Percentiles rank a stretch among this genome's conserved stretches.
Evolutionary conservation across 2,329 filamentous ascomycete species (phyloP).

Genomic region (Leptographium radiaticola): DNA sequence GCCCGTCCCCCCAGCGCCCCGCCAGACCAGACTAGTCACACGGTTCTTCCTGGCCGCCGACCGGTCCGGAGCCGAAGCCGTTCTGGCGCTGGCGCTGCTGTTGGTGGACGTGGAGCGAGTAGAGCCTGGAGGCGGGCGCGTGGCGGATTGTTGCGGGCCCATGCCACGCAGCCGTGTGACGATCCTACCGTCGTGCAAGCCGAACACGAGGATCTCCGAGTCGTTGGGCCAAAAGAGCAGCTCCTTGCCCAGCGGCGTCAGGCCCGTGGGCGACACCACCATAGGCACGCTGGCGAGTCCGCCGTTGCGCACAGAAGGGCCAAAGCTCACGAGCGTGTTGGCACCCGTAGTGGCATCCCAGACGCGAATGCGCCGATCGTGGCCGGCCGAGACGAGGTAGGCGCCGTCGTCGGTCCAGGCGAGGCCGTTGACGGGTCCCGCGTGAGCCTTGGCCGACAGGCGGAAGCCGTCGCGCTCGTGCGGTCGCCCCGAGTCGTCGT

Average conservation of each 20-base stretch:
- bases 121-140: conserved; percentile 14
- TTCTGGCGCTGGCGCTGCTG: conserved; percentile 7
- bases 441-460: conserved; percentile 53
- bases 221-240: conserved; percentile 72
- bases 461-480: conserved; percentile 21
- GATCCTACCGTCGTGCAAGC: conserved; percentile 63
- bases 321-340: conserved; percentile 83
- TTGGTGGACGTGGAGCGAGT: background rate
- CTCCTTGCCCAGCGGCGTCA: conserved; percentile 45
- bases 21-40: conserved; percentile 67
- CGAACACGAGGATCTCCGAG: conserved; percentile 65
- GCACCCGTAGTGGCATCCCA: conserved; percentile 73
- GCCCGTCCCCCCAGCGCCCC: conserved; percentile 45
- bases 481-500: conserved; percentile 62
- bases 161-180: conserved; percentile 58
- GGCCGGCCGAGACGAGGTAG: conserved; percentile 66
- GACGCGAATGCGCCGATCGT: conserved; percentile 73
- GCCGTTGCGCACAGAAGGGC: conserved; percentile 65
- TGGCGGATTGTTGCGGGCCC: conserved; percentile 36
- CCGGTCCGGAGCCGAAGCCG: conserved; percentile 6
- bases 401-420: conserved; percentile 71
- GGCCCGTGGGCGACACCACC: conserved; percentile 46
- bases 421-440: conserved; percentile 71
- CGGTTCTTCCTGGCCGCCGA: conserved; percentile 43
- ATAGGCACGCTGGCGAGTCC: conserved; percentile 49